Evolutionary conservation across 2,329 filamentous ascomycete species (phyloP).

Genomic region (Metarhizium sp.): DNA sequence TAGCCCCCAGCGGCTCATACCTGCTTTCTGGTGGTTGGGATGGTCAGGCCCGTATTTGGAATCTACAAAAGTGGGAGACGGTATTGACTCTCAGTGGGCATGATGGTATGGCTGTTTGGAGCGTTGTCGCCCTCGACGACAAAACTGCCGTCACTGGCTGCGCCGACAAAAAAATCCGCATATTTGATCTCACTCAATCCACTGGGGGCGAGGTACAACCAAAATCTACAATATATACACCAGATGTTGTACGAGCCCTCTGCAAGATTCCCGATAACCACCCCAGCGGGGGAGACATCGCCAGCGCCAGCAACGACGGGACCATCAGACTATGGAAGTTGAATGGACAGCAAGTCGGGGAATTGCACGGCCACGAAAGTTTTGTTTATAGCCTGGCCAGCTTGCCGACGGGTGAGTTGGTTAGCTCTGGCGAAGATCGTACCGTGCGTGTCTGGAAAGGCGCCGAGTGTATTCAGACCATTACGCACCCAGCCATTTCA

Average conservation of each 20-base stretch:
- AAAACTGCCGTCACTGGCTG: conserved; percentile 82
- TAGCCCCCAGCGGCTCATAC: conserved; percentile 60
- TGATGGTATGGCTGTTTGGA: conserved; percentile 71
- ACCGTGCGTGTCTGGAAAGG: conserved; percentile 85
- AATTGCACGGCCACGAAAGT: conserved; percentile 81
- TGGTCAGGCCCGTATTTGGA: conserved; percentile 77
- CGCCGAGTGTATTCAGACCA: conserved; percentile 79
- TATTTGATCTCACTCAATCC: conserved; percentile 63
- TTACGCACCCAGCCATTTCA: conserved; percentile 92
- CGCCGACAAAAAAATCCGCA: conserved; percentile 79
- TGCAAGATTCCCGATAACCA: conserved; percentile 70
- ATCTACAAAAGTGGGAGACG: conserved; percentile 74
- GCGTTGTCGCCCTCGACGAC: conserved; percentile 75
- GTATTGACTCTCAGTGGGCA: conserved; percentile 65
- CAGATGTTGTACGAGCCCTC: conserved; percentile 81
- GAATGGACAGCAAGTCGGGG: conserved; percentile 63
- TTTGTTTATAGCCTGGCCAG: conserved; percentile 84
- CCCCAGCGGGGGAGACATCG: conserved; percentile 80
- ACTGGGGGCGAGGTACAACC: conserved; percentile 46
- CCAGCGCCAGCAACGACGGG: conserved; percentile 88
- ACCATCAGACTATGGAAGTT: conserved; percentile 81
- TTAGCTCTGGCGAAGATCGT: conserved; percentile 90
- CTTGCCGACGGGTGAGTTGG: conserved; percentile 75
- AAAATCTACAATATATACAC: conserved; percentile 49
- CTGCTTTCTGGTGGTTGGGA: conserved; percentile 95